These are phyloP conservation scores for Trichoderma orchidacearum DNA, from an alignment of 495 filamentous ascomycete species.

Conservation along the genomic window DNA sequence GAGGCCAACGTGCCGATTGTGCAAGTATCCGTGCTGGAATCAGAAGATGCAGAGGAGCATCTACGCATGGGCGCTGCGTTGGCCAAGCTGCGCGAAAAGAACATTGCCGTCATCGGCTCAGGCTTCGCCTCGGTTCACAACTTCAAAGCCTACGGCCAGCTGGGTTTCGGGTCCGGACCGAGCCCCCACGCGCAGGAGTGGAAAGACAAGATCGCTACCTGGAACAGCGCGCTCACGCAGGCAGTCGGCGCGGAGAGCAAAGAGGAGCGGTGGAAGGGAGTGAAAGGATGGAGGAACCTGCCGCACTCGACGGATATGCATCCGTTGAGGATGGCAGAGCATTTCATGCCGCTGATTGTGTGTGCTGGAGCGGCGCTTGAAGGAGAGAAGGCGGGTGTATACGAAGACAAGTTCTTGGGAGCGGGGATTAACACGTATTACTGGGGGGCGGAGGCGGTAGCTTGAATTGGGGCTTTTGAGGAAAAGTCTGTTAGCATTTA, in stretches of 20 bases:
- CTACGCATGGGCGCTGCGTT: slow-evolving; percentile 51
- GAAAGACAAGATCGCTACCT: slow-evolving; percentile 34
- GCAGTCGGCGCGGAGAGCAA: slow-evolving; percentile 37
- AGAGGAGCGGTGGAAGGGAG: slow-evolving; percentile 26
- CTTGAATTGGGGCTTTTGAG: background rate
- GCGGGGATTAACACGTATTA: slow-evolving; percentile 23
- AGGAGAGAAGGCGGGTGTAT: slow-evolving; percentile 13
- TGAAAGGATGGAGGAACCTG: slow-evolving; percentile 40
- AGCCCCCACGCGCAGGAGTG: slow-evolving; percentile 16
- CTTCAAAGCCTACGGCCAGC: slow-evolving; percentile 28
- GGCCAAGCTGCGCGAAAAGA: slow-evolving; percentile 43
- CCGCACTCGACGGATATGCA: slow-evolving; percentile 50
- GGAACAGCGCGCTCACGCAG: slow-evolving; percentile 50
- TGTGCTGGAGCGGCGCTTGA: slow-evolving; percentile 44
- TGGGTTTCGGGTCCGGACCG: slow-evolving; percentile 16
- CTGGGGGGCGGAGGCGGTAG: slow-evolving; percentile 11
- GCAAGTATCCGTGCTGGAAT: slow-evolving; percentile 51
- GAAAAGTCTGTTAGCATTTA: background rate
- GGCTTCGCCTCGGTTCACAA: slow-evolving; percentile 62
- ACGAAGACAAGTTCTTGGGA: slow-evolving; percentile 19
- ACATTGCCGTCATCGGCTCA: slow-evolving; percentile 50
- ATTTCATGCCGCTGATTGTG: slow-evolving; percentile 53
- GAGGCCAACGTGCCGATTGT: slow-evolving; percentile 47
- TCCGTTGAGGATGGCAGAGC: slow-evolving; percentile 44
- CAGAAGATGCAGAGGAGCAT: slow-evolving; percentile 47